phyloP scores from a whole-genome alignment of 306 rosid species.

The Cicer yamashitae region DNA sequence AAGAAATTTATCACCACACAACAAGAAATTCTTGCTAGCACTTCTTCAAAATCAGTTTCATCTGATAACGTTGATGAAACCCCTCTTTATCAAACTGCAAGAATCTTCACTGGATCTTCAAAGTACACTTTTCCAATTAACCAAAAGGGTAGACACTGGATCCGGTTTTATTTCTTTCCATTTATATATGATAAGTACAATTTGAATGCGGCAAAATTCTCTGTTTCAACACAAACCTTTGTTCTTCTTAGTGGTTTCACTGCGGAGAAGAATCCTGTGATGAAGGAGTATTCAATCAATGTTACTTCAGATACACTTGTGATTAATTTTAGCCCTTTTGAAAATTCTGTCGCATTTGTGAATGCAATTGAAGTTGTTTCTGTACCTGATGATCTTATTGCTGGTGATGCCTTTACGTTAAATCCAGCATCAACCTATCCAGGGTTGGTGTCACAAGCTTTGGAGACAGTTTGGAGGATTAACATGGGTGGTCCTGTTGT shows the following conservation, averaged over 20 bases:
- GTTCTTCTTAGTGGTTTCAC: constrained; percentile 57
- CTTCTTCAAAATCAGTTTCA: constrained; percentile 47
- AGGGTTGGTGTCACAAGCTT: constrained; percentile 57
- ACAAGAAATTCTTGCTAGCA: constrained; percentile 56
- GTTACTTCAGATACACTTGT: constrained; percentile 60
- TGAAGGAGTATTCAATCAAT: constrained; percentile 70
- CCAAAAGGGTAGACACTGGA: constrained; percentile 81
- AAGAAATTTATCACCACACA: constrained; percentile 67
- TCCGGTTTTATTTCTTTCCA: constrained; percentile 86
- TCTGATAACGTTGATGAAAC: constrained; percentile 52
- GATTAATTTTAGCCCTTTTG: constrained; percentile 60
- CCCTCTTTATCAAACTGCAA: constrained; percentile 68
- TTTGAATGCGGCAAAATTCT: constrained; percentile 63
- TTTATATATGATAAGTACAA: constrained; percentile 52
- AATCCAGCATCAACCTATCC: constrained; percentile 40
- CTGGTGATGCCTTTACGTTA: constrained; percentile 45
- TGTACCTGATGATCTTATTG: constrained; percentile 66
- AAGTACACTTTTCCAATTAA: constrained; percentile 66
- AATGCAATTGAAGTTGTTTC: constrained; percentile 90
- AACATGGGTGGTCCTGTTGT: constrained; percentile 89
- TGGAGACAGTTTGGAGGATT: constrained; percentile 84
- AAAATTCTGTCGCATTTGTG: constrained; percentile 64
- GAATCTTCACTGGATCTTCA: constrained; percentile 71
- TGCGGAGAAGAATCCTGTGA: constrained; percentile 45
- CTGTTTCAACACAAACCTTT: constrained; percentile 58